Evolutionary conservation across 331 rosid genomes (phyloP), one percentile per base, ranked within the genome.

Genomic region (Cydonia oblonga): DNA sequence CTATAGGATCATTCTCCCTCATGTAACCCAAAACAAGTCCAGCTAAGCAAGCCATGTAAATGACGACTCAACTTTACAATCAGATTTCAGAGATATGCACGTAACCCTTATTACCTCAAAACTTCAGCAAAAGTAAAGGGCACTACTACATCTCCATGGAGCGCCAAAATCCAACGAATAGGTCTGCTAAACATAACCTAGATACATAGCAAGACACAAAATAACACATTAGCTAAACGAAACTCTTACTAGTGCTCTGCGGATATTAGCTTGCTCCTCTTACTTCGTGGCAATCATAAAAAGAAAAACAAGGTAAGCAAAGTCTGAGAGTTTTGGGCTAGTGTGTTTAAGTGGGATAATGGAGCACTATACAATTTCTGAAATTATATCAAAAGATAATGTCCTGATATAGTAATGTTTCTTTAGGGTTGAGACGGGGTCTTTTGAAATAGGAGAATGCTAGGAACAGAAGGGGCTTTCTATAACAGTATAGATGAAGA

Each of bases 111-210:
- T 72, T 81, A 93, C 98, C 98, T 93, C 44, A 58, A 65, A 73
- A 91, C 83, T 66, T 96, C 91, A 87, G 97, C 92, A 87, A 71
- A 93, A 22, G 77, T 51, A 80, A 93, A 88, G 20, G 98, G 98
- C 71, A 91, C 91, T n/a, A 87, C 87, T 54, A 81, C 81, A 79
- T 87, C 91, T 71, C 98, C 96, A 35, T 91, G 92, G 61, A 91
- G 80, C 16, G 98, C 97, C 85, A 93, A 80, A 83, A 93, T 87
- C 98, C 98, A 93, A 40, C 97, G 89, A 78, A 93, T 83, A 66
- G 97, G 98, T 84, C 96, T 86, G 83, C 96, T 91, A 81, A 93
- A 93, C 83, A 93, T 73, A 76, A 93, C 90, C 98, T 93, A 74
- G 68, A 83, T 19, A 68, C 35, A 44, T 44, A 66, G 72, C 79